Evolutionary conservation across 352 stramenopile genomes (phyloP).

Genomic region (Globisporangium nunn): DNA sequence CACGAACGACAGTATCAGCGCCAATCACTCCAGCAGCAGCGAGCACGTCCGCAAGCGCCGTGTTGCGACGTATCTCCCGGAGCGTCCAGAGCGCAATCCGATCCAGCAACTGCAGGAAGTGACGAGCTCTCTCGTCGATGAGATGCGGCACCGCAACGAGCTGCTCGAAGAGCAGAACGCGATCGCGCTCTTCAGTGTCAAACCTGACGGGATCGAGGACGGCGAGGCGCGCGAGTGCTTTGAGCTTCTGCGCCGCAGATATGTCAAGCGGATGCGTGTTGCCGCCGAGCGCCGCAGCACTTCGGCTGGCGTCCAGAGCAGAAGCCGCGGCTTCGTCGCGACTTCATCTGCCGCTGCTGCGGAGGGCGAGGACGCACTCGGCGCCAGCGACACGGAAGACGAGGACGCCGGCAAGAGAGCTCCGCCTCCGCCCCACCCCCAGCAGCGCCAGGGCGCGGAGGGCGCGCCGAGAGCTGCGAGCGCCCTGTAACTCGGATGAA

Average conservation of each 20-base stretch:
- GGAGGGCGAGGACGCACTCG: background rate
- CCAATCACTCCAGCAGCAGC: background rate
- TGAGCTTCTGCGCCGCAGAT: constrained; percentile 33
- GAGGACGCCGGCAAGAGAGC: background rate
- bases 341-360: background rate
- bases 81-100: background rate
- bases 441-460: background rate
- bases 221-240: constrained; percentile 44
- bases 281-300: background rate
- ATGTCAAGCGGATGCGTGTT: constrained; percentile 48
- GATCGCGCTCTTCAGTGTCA: constrained; percentile 51
- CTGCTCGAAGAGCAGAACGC: constrained; percentile 71
- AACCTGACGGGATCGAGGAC: constrained; percentile 43
- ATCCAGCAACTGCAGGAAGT: constrained; percentile 24
- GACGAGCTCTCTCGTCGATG: constrained; percentile 30
- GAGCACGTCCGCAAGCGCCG: background rate
- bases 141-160: constrained; percentile 55
- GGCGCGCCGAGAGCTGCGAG: no score
- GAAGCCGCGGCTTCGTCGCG: background rate
- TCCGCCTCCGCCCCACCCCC: background rate
- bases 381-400: background rate
- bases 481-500: no score
- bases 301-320: no score
- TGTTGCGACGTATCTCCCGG: constrained; percentile 2
- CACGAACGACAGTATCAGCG: background rate